phyloP scores from a whole-genome alignment of 208 protist genomes.

The Acanthamoeba sp. region DNA sequence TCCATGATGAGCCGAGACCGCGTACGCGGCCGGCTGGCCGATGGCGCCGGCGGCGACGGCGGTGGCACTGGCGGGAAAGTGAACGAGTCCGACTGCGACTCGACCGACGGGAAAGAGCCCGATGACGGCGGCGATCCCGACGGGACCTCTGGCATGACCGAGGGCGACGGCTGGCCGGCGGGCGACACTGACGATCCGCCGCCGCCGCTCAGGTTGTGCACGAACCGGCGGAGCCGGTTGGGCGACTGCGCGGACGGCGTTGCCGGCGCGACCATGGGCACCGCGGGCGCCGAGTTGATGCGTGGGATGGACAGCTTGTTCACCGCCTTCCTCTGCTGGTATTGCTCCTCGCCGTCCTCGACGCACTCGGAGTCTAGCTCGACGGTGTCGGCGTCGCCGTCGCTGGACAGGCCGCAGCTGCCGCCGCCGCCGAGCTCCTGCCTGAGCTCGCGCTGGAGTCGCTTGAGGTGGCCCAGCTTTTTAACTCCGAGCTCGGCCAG shows the following conservation, averaged over 20 bases:
- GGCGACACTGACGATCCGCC: too few relatives aligned
- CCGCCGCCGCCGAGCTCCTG: not conserved
- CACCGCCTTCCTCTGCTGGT: not conserved
- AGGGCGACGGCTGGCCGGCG: not conserved
- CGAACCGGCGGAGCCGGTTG: not conserved
- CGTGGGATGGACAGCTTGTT: not conserved
- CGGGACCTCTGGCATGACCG: too few relatives aligned
- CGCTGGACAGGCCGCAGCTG: not conserved
- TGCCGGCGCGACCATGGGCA: not conserved
- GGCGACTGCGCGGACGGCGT: not conserved
- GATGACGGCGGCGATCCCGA: not conserved
- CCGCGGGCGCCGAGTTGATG: not conserved
- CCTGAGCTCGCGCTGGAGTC: not conserved
- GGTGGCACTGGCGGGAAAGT: too few relatives aligned
- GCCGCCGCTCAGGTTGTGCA: not conserved
- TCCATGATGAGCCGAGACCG: not conserved
- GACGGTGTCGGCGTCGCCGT: not conserved
- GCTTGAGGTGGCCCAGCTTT: constrained; percentile 38
- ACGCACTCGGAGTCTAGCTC: not conserved
- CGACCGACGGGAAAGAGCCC: not conserved
- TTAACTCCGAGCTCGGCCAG: not conserved
- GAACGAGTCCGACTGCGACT: not conserved
- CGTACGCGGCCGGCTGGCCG: not conserved
- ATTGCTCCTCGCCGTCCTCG: not conserved
- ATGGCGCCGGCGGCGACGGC: too few relatives aligned